These are phyloP conservation scores for Hansenula lynferdii DNA, from an alignment of 1,139 yeast species.

Conservation along the genomic window DNA sequence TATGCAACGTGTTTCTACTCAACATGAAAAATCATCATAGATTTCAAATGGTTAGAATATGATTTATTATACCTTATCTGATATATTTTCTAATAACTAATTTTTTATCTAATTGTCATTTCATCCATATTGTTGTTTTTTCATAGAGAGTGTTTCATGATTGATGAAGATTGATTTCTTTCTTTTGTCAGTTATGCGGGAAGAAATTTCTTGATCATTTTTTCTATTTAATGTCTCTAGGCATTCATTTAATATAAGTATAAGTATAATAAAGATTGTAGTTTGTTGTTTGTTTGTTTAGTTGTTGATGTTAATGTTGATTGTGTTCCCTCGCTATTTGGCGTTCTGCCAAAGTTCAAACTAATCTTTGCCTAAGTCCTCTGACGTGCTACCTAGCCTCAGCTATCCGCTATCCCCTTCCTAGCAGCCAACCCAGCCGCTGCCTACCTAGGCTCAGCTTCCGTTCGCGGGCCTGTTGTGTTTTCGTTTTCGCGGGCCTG, in stretches of 20 bases:
- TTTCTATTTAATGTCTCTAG: not conserved
- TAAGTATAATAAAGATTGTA: not conserved
- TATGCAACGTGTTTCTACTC: slow-evolving; percentile 98
- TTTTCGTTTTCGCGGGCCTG: not conserved
- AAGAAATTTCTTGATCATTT: slow-evolving; percentile 1
- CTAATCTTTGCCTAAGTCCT: not conserved
- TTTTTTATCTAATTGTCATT: slow-evolving; percentile 2
- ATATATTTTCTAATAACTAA: slow-evolving; percentile 3
- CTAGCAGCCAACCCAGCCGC: not conserved
- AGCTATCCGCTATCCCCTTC: too few species aligned
- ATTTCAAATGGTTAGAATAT: slow-evolving; percentile 2
- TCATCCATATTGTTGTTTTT: slow-evolving; percentile 1
- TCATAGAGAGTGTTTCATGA: slow-evolving; percentile 3
- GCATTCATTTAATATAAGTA: slow-evolving; percentile 3
- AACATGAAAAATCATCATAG: slow-evolving; percentile 68
- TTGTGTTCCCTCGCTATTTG: too few species aligned
- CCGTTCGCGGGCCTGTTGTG: not conserved
- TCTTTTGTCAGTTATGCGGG: too few species aligned
- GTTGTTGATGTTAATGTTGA: not conserved
- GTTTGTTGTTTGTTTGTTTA: not conserved
- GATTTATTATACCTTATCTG: not conserved
- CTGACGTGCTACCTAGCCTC: not conserved
- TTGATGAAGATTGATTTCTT: not conserved
- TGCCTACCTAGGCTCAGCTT: too few species aligned
- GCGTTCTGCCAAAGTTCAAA: not conserved